A percentile compares a stretch with the other conserved stretches of the same genome.
Evolutionary conservation across 2,329 filamentous ascomycete species (phyloP).

Genomic region (Thelonectria rubi): DNA sequence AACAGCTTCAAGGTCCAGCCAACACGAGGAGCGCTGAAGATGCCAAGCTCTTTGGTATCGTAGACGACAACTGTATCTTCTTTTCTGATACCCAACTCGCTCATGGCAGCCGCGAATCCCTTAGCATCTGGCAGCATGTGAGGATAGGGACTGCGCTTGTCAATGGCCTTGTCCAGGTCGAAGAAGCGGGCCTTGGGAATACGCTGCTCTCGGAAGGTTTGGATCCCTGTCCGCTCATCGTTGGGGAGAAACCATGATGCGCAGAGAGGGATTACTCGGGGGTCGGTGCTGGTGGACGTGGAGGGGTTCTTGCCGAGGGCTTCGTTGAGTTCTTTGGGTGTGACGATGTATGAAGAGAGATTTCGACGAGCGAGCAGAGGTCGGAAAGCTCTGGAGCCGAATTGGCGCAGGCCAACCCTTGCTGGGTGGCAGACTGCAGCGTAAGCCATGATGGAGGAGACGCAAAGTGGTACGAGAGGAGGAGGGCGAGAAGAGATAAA

Average conservation of each 20-base stretch:
- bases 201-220: constrained; percentile 82
- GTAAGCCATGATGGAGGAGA: constrained; percentile 52
- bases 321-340: constrained; percentile 81
- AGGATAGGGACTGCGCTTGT: constrained; percentile 87
- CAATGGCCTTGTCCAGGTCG: constrained; percentile 90
- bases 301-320: constrained; percentile 85
- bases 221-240: constrained; percentile 81
- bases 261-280: constrained; percentile 87
- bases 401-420: constrained; percentile 52
- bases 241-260: constrained; percentile 98
- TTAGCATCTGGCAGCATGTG: constrained; percentile 92
- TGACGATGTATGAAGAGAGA: constrained; percentile 86
- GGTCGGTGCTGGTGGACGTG: constrained; percentile 80
- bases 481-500: constrained; percentile 16
- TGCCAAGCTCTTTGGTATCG: constrained; percentile 88
- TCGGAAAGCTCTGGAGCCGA: constrained; percentile 45
- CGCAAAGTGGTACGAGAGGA: constrained; percentile 23
- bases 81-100: constrained; percentile 82
- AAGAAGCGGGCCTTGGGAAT: constrained; percentile 95
- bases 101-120: constrained; percentile 88
- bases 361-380: constrained; percentile 44
- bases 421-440: constrained; percentile 54
- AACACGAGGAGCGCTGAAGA: constrained; percentile 92
- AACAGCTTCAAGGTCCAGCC: constrained; percentile 94
- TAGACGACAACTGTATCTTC: constrained; percentile 96